These are phyloP conservation scores for Colletotrichum sp. DNA, from an alignment of 2,329 filamentous ascomycete genomes.

Conservation along the genomic window DNA sequence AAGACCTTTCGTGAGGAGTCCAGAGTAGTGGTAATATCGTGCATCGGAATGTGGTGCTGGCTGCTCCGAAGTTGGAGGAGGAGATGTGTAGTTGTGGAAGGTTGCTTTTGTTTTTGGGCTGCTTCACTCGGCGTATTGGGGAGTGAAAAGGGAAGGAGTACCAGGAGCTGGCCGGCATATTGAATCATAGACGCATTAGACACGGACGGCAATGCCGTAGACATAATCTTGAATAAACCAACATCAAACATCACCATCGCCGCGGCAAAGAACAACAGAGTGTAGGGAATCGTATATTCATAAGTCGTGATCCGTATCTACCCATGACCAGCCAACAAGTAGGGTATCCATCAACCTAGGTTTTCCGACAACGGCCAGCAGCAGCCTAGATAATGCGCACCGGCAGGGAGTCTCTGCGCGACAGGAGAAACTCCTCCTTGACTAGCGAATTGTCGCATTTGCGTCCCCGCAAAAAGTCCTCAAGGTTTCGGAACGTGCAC, in stretches of 20 bases:
- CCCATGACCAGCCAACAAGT: background rate
- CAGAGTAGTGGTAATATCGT: background rate
- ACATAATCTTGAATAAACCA: background rate
- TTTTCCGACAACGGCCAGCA: background rate
- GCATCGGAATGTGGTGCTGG: background rate
- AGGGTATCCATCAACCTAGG: background rate
- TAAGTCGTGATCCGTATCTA: slow-evolving; percentile 10
- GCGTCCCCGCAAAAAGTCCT: slow-evolving; percentile 42
- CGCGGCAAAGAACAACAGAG: rapidly evolving
- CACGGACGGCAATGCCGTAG: background rate
- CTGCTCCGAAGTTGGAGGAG: background rate
- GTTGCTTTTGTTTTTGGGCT: background rate
- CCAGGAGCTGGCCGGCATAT: background rate
- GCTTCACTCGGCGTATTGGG: background rate
- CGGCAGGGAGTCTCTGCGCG: slow-evolving; percentile 31
- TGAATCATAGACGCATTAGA: background rate
- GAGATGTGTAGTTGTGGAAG: background rate
- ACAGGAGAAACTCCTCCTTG: slow-evolving; percentile 15
- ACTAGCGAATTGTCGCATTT: slow-evolving; percentile 45
- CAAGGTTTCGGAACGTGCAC: slow-evolving; percentile 62
- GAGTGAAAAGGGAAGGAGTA: background rate
- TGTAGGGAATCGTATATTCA: slow-evolving; percentile 1
- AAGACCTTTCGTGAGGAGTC: too few relatives aligned
- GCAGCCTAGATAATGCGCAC: slow-evolving; percentile 34
- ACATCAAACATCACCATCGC: background rate